Percentiles rank a stretch among this genome's conserved stretches.
Evolutionary conservation across 805 yeast genomes (phyloP).

Genomic region (Wickerhamiella shivajii): DNA sequence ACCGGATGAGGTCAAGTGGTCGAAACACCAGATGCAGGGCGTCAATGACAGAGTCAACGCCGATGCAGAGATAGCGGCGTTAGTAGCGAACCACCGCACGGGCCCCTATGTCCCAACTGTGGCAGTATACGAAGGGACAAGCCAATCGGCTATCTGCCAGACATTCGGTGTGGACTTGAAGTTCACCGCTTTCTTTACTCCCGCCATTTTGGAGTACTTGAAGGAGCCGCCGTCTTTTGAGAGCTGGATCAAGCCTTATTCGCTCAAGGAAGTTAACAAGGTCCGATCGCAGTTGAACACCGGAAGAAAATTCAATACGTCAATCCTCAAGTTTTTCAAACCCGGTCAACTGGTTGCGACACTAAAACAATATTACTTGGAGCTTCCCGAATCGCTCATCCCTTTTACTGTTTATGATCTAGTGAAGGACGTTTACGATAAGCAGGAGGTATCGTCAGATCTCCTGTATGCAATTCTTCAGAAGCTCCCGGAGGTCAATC

Average conservation of each 20-base stretch:
- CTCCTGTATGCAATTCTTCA: constrained; percentile 16
- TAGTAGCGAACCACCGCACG: constrained; percentile 48
- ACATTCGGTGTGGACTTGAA: constrained; percentile 68
- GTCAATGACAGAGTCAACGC: constrained; percentile 53
- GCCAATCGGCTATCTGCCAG: constrained; percentile 55
- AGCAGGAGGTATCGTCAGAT: constrained; percentile 1
- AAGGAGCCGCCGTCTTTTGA: constrained; percentile 6
- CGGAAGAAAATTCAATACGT: constrained; percentile 21
- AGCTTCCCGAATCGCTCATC: constrained; percentile 60
- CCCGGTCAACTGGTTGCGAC: constrained; percentile 40
- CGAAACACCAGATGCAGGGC: constrained; percentile 35
- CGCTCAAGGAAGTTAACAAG: constrained; percentile 41
- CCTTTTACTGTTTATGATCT: constrained; percentile 45
- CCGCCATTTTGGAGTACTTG: constrained; percentile 42
- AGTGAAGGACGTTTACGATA: constrained; percentile 41
- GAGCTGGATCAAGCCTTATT: constrained; percentile 44
- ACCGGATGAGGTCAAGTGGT: constrained; percentile 32
- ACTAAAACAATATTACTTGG: constrained; percentile 51
- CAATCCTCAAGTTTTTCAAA: constrained; percentile 31
- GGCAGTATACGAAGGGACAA: constrained; percentile 45
- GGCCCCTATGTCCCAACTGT: constrained; percentile 64
- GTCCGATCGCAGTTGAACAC: constrained; percentile 32
- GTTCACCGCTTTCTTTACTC: constrained; percentile 48
- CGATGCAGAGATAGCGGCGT: constrained; percentile 40
- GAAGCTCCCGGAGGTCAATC: constrained; percentile 17